Evolutionary conservation across 2,329 filamentous ascomycete genomes (phyloP), one percentile per base, ranked within the genome.

Genomic region (Apiospora pterosperma): DNA sequence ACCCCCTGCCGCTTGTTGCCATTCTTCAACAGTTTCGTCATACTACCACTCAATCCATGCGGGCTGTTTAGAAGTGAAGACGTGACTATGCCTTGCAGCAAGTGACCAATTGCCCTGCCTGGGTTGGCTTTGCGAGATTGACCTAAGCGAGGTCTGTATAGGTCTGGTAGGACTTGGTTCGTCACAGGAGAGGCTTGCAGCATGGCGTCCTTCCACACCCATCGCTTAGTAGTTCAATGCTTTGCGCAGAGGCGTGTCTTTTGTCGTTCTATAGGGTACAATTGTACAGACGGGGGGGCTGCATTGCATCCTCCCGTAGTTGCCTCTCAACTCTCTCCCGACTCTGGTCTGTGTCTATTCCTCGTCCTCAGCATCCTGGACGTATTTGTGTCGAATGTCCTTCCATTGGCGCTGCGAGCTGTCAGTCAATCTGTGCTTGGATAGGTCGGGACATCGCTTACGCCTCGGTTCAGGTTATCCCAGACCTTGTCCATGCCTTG

Each of bases 321-420:
- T 25, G 36, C 44, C n/a, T 39, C 39, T 38, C 66, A 41, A 23
- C 36, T 19, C 44, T 55, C 55, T 58, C 36, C 60, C 28, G 25
- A 25, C 28, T 36, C 16, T 28, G 12, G 36, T 14, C 28, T 23
- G n/a, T 36, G 16, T 63, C 44, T 81, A 79, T 75, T 90, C 89
- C 69, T 90, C 87, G 70, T 89, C 89, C 69, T 91, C 89, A 64
- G 84, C 87, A 66, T 85, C 84, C 81, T 92, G 82, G 75, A 97
- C 80, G 81, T 97, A 99, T 81, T 87, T 90, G 80, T 90, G 83
- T 83, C 96, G 95, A 84, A 99, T 97, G 80, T 99, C 96, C 88
- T 97, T 97, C 96, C 96, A 98, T 96, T 97, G 95, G 76, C 95
- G 93, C 95, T 98, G 76, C 73, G 59, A 36, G 58, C 23, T 60